Evolutionary conservation across 208 protist species (phyloP), one percentile per base, ranked within the genome.

Genomic region (Trypanosoma platydactyli): DNA sequence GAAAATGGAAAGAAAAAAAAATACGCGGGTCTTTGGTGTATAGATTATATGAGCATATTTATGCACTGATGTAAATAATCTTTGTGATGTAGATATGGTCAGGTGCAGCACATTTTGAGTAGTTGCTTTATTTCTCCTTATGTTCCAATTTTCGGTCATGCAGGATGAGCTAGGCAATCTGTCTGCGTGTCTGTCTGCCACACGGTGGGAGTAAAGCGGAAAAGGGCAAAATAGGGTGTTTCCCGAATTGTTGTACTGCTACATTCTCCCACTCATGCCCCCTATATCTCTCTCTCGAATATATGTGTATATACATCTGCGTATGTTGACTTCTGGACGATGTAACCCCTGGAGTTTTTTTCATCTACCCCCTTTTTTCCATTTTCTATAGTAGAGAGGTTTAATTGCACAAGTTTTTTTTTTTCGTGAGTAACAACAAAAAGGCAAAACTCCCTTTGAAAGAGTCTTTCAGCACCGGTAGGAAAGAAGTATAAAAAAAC

Each of bases 271-370:
- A 22, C 50, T 33, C 6, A n/a, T n/a, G n/a, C 24, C 65, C 24
- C 58, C 50, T 63, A 18, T 59, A 48, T 60, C 20, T 51, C 22
- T 30, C 33, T 38, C 33, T 38, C 33, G 9, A 38, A 11, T 9
- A 11, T 66, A 18, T 63, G 30, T 48, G n/a, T 76, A 57, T 59
- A 30, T 55, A 30, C 68, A 40, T 54, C 33, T 61, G n/a, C 27
- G 42, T 46, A 59, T 58, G 22, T 62, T n/a, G 9, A 46, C 46
- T 11, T 57, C 15, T 45, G 11, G 25, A n/a, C 50, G 41, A 30
- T 13, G 48, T 13, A 45, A 38, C 20, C 20, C 44, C 13, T 49
- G 66, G 44, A 38, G 35, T 56, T 44, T 16, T 78, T 54, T 18
- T 62, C 3, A 51, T 64, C 51, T 27, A 24, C 35, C 9, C 33